These are phyloP conservation scores for Candida ponderosae DNA, from an alignment of 805 yeast species.

Conservation along the genomic window DNA sequence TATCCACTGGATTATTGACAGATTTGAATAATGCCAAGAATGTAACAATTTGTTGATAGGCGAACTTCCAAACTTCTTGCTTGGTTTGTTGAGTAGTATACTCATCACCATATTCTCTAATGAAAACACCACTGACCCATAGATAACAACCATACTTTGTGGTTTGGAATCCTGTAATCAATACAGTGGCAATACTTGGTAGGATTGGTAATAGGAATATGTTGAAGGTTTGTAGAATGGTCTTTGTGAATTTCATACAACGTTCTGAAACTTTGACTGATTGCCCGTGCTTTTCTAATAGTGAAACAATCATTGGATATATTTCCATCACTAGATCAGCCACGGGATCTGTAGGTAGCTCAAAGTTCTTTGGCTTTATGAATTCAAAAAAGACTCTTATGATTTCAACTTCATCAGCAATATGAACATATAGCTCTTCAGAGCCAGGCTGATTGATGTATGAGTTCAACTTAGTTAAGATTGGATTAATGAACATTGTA, in stretches of 20 bases:
- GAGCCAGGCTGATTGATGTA: constrained; percentile 14
- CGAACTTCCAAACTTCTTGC: constrained; percentile 66
- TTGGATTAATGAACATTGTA: constrained; percentile 59
- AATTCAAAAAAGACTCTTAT: constrained; percentile 52
- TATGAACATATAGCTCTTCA: constrained; percentile 32
- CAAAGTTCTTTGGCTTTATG: constrained; percentile 34
- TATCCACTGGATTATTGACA: constrained; percentile 17
- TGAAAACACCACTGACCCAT: constrained; percentile 82
- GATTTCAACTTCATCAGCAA: constrained; percentile 72
- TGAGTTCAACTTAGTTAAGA: constrained; percentile 38
- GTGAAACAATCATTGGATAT: constrained; percentile 48
- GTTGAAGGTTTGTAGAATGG: constrained; percentile 55
- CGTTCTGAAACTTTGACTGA: constrained; percentile 67
- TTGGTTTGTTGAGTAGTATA: constrained; percentile 39
- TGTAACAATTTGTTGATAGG: constrained; percentile 54
- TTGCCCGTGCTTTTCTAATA: constrained; percentile 48
- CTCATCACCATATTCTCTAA: constrained; percentile 65
- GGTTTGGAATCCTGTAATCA: constrained; percentile 61
- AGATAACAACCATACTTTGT: constrained; percentile 76
- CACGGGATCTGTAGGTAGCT: constrained; percentile 34
- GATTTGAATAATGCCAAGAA: constrained; percentile 39
- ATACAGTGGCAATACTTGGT: constrained; percentile 53
- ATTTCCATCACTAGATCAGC: constrained; percentile 46
- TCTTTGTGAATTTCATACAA: constrained; percentile 57
- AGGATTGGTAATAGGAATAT: constrained; percentile 51